Evolutionary conservation across 768 basidiomycete species (phyloP).

Genomic region (Cystofilobasidium macerans): DNA sequence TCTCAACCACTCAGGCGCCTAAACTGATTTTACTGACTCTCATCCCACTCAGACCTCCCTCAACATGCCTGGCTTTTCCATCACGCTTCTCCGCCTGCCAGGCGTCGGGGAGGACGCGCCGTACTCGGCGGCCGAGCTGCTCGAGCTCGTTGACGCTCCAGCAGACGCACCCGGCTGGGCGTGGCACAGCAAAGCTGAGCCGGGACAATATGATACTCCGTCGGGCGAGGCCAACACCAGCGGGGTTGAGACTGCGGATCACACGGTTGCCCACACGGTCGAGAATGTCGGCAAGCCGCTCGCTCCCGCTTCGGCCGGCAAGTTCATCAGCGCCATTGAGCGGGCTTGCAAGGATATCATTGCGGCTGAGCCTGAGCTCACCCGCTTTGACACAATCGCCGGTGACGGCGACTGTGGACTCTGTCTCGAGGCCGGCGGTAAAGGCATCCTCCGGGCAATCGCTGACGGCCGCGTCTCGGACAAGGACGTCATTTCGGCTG

Average conservation of each 20-base stretch:
- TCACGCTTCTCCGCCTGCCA: conserved; percentile 39
- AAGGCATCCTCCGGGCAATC: conserved; percentile 28
- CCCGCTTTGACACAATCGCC: conserved; percentile 76
- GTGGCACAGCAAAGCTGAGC: conserved; percentile 48
- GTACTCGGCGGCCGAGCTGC: conserved; percentile 35
- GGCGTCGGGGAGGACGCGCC: conserved; percentile 30
- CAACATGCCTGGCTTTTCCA: conserved; percentile 41
- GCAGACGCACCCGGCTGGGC: conserved; percentile 70
- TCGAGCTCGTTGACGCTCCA: conserved; percentile 38
- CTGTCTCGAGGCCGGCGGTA: conserved; percentile 54
- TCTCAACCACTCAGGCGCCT: too few relatives aligned
- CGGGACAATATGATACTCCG: conserved; percentile 4
- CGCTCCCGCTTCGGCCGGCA: conserved; percentile 8
- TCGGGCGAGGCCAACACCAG: too few relatives aligned
- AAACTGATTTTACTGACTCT: neutral
- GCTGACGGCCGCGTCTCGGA: conserved; percentile 17
- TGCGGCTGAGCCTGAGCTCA: conserved; percentile 75
- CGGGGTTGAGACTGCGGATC: too few relatives aligned
- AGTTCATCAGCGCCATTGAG: conserved; percentile 49
- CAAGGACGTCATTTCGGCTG: conserved; percentile 28
- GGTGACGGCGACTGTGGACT: conserved; percentile 73
- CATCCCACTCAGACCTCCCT: conserved; percentile 34
- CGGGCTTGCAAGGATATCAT: conserved; percentile 58
- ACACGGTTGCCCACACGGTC: too few relatives aligned
- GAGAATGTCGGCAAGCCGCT: conserved; percentile 28